Evolutionary conservation across 208 protist genomes (phyloP), one percentile per base, ranked within the genome.

Genomic region (Leishmania lainsoni): DNA sequence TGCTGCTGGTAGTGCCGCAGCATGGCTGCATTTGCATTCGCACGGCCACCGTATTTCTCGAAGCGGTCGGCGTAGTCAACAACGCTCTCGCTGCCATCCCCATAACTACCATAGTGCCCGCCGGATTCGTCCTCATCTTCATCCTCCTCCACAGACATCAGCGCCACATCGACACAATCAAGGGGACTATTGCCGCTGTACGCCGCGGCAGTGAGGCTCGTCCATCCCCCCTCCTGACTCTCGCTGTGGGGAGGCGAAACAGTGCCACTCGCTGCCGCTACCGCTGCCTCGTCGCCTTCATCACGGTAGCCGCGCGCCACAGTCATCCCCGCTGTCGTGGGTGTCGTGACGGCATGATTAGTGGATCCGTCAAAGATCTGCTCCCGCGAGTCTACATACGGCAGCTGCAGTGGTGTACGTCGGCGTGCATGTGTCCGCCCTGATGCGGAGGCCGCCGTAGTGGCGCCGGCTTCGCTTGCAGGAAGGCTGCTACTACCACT

Each of bases 341-440:
- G 74, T 22, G 74, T 77, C 17, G 39, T 68, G 51, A 22, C 56
- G n/a, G 74, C 14, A 22, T 68, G 74, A 49, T 39, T 65, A 8
- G 74, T 16, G 6, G 52, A 54, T 17, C 42, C 29, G 0, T 35
- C 59, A 42, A 78, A 54, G 17, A 49, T 58, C 20, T 80, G 70
- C 26, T 84, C 81, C 6, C 51, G 75, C 8, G 81, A 80, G 70
- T 70, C 76, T 2, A 84, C 81, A 54, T 39, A 80, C n/a, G 75
- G 75, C 69, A 84, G 81, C 68, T 84, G 75, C 80, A 75, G 26
- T 20, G 39, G n/a, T 66, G 39, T 35, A 83, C 35, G 54, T 71
- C 14, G 59, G 29, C 29, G 58, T 4, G 22, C 32, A 35, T 10
- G 56, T 49, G 52, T 61, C 39, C 35, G 12, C n/a, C 20, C 20